phyloP scores from a whole-genome alignment of 495 filamentous ascomycete species.

The Hypomontagnella monticulosa region DNA sequence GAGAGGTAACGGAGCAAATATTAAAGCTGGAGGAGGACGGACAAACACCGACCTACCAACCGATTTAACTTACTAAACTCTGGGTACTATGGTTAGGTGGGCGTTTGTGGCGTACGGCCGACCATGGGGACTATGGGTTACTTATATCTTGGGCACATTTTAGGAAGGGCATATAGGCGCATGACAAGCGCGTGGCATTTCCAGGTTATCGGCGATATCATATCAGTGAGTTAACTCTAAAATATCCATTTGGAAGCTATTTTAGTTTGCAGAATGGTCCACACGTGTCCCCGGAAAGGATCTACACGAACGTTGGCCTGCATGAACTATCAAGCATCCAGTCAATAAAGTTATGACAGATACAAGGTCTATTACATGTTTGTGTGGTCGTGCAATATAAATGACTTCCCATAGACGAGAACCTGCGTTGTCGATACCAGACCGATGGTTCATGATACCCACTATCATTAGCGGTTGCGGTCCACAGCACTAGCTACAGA shows the following conservation, averaged over 20 bases:
- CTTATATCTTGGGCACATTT: constrained; percentile 6
- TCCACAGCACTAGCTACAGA: too few species aligned
- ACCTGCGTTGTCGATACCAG: too few species aligned
- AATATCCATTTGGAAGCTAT: constrained; percentile 1
- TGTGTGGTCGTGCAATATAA: too few species aligned
- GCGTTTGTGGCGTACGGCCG: constrained; percentile 21
- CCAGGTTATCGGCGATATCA: constrained; percentile 3
- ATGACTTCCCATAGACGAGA: too few species aligned
- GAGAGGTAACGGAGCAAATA: constrained; percentile 6
- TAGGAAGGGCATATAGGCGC: constrained; percentile 8
- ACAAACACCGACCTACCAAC: constrained; percentile 10
- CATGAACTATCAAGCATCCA: neutral
- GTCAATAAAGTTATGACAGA: too few species aligned
- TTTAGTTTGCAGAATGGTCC: neutral
- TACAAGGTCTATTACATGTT: too few species aligned
- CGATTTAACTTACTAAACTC: neutral
- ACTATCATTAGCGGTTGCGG: too few species aligned
- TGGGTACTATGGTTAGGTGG: constrained; percentile 10
- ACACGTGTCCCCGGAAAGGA: neutral
- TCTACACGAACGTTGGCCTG: neutral
- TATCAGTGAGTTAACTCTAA: constrained; percentile 8
- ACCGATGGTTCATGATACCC: too few species aligned
- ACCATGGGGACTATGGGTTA: constrained; percentile 6
- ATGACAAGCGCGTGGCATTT: constrained; percentile 19
- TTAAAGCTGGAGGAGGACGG: constrained; percentile 14